Percentiles rank a stretch among this genome's conserved stretches.
Conservation (phyloP, 176 grass and related monocot genomes). For the Guadua angustifolia region DNA sequence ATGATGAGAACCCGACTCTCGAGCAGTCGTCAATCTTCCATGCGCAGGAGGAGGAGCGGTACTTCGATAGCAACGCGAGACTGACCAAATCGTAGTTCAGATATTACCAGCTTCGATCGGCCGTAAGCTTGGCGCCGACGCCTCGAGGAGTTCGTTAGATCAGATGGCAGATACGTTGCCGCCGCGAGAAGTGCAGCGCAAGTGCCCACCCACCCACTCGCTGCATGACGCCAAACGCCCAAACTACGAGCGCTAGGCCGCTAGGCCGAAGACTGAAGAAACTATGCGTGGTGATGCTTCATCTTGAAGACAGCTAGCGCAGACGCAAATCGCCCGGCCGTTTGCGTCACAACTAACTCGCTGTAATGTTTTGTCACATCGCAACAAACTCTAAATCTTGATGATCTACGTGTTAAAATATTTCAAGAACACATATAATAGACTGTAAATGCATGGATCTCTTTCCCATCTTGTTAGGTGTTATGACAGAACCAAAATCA, state of each 20-base stretch:
- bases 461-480: neutral
- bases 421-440: neutral
- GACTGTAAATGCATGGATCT: neutral
- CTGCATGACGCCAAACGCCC: slow-evolving; percentile 50
- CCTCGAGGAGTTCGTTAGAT: slow-evolving; percentile 31
- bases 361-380: slow-evolving; percentile 38
- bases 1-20: slow-evolving; percentile 18
- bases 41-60: neutral
- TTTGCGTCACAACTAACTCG: slow-evolving; percentile 39
- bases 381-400: slow-evolving; percentile 35
- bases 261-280: neutral
- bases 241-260: neutral
- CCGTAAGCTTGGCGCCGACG: slow-evolving; percentile 46
- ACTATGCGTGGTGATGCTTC: neutral
- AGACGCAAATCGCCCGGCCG: neutral
- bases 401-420: neutral
- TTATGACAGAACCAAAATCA: neutral
- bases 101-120: neutral
- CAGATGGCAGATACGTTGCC: neutral
- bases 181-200: neutral
- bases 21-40: slow-evolving; percentile 29
- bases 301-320: neutral
- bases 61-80: slow-evolving; percentile 42
- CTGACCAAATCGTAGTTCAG: slow-evolving; percentile 44
- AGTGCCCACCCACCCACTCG: slow-evolving; percentile 23